These are phyloP conservation scores for Trichopus zeylanicus DNA, from an alignment of 116 monocot species.

Conservation along the genomic window DNA sequence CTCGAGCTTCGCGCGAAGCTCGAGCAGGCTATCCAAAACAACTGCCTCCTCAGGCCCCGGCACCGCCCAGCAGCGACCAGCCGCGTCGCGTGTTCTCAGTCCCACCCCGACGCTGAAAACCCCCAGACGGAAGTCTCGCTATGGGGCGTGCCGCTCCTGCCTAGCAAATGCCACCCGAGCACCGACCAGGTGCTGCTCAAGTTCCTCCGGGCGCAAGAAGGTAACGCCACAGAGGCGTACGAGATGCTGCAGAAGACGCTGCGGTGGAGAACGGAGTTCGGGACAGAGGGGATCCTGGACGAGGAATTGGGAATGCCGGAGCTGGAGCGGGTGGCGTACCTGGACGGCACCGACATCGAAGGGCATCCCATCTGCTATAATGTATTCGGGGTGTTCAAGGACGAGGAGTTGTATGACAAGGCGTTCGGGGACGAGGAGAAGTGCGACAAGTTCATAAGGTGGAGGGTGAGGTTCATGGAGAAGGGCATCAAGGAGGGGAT, in stretches of 20 bases:
- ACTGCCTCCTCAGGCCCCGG: constrained; percentile 21
- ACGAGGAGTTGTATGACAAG: constrained; percentile 26
- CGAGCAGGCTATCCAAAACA: constrained; percentile 24
- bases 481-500: too few relatives aligned
- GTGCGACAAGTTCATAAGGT: constrained; percentile 48
- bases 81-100: constrained; percentile 1
- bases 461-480: too few relatives aligned
- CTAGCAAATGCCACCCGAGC: constrained; percentile 22
- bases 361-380: constrained; percentile 74
- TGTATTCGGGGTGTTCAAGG: constrained; percentile 37
- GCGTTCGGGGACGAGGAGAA: constrained; percentile 39
- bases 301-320: constrained; percentile 32
- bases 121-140: constrained; percentile 14
- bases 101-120: not conserved
- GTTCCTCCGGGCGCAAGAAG: constrained; percentile 73
- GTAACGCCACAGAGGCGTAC: constrained; percentile 34
- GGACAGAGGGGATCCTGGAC: constrained; percentile 21
- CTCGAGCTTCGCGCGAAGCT: constrained; percentile 34
- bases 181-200: constrained; percentile 67
- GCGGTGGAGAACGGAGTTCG: constrained; percentile 50
- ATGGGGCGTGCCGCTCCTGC: constrained; percentile 71
- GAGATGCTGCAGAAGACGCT: constrained; percentile 56
- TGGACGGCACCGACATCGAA: constrained; percentile 42
- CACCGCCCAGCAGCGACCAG: not conserved
- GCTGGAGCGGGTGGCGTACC: constrained; percentile 22